Percentiles rank a stretch among this genome's conserved stretches.
phyloP scores from a whole-genome alignment of 148 eudicot species.

The Camellia lanceoleosa region DNA sequence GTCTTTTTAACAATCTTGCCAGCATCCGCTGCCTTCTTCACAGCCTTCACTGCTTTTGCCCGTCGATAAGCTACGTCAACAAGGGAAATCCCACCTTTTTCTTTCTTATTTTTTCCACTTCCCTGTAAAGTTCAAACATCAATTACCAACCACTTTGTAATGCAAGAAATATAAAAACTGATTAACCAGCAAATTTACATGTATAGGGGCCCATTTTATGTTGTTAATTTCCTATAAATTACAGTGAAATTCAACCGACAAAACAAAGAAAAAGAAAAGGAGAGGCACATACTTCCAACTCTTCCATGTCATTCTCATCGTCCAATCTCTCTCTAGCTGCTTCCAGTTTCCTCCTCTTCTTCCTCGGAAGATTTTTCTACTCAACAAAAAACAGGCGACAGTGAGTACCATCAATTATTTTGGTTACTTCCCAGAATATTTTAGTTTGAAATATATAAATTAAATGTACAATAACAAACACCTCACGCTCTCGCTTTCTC shows the following conservation, averaged over 20 bases:
- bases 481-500: constrained; percentile 92
- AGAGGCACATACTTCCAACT: constrained; percentile 36
- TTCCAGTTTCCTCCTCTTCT: constrained; percentile 89
- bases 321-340: constrained; percentile 91
- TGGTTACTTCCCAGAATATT: background rate
- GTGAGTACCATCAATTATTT: background rate
- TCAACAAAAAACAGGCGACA: constrained; percentile 11
- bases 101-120: constrained; percentile 53
- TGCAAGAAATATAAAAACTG: background rate
- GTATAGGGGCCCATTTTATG: no score
- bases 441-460: background rate
- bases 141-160: background rate
- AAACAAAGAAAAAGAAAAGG: constrained; percentile 4
- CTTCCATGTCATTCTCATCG: constrained; percentile 51
- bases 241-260: background rate
- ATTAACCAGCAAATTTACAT: no score
- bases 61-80: constrained; percentile 79
- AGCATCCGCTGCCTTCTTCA: constrained; percentile 53
- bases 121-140: constrained; percentile 35
- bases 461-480: constrained; percentile 21
- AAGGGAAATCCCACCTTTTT: constrained; percentile 69
- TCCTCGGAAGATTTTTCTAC: constrained; percentile 91
- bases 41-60: constrained; percentile 87
- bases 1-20: constrained; percentile 52
- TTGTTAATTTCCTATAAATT: background rate